These are phyloP conservation scores for Fomitopsis serialis DNA, from an alignment of 768 basidiomycete species.

Conservation along the genomic window DNA sequence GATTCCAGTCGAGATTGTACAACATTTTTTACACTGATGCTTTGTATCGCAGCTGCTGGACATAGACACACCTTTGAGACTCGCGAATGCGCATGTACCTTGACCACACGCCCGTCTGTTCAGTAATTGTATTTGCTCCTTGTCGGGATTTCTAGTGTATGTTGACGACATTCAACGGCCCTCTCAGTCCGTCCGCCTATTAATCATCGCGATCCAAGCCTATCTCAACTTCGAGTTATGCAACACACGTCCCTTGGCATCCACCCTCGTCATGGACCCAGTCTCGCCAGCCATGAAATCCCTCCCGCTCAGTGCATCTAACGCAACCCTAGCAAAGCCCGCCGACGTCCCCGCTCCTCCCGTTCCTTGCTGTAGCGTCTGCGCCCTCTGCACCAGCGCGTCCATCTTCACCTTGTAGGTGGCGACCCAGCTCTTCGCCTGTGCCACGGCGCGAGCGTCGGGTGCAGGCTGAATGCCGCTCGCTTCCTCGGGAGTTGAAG, in stretches of 20 bases:
- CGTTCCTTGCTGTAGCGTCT: not conserved
- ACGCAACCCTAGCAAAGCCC: not conserved
- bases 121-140: too few species aligned
- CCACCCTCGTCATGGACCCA: not conserved
- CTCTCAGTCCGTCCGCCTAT: too few species aligned
- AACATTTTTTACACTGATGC: too few species aligned
- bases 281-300: not conserved
- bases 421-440: not conserved
- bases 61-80: too few species aligned
- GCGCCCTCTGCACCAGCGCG: not conserved
- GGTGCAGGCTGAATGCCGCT: not conserved
- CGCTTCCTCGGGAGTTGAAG: not conserved
- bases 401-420: not conserved
- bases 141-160: too few species aligned
- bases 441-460: not conserved
- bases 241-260: not conserved
- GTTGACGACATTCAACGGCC: too few species aligned
- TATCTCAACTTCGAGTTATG: not conserved
- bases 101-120: too few species aligned
- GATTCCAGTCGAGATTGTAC: too few species aligned
- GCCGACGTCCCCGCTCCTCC: not conserved
- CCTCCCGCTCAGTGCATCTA: not conserved
- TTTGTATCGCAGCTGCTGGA: too few species aligned
- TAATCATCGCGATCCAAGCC: not conserved
- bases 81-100: too few species aligned